These are phyloP conservation scores for Kwoniella shandongensis DNA, from an alignment of 768 basidiomycete species.

Conservation along the genomic window DNA sequence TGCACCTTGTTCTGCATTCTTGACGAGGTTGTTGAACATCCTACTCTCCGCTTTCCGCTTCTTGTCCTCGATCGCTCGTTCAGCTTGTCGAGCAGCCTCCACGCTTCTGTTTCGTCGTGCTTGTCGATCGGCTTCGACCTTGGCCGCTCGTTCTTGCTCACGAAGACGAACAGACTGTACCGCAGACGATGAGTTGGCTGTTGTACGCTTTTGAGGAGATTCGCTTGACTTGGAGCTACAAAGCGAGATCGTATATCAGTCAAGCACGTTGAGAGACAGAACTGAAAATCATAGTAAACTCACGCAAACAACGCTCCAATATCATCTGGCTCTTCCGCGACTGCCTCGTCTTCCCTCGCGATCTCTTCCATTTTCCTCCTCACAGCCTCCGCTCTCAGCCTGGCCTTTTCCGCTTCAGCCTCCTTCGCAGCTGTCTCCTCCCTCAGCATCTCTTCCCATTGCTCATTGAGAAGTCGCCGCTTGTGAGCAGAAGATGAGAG, in stretches of 20 bases:
- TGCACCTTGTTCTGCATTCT: neutral
- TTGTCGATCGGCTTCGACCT: neutral
- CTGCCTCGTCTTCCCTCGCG: neutral
- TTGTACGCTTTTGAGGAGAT: neutral
- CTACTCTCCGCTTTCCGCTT: neutral
- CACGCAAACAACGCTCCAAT: slow-evolving; percentile 11
- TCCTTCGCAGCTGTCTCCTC: neutral
- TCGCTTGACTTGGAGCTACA: neutral
- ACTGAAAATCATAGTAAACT: neutral
- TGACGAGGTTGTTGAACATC: slow-evolving; percentile 5
- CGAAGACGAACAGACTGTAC: slow-evolving; percentile 5
- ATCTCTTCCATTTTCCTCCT: neutral
- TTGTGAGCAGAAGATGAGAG: neutral
- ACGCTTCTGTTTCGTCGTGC: slow-evolving; percentile 6
- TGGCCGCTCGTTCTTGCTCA: neutral
- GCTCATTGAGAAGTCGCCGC: neutral
- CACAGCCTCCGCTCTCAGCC: slow-evolving; percentile 5
- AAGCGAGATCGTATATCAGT: neutral
- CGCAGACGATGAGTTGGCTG: slow-evolving; percentile 2
- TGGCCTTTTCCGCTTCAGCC: slow-evolving; percentile 7
- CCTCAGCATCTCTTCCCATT: slow-evolving; percentile 3
- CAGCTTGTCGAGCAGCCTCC: slow-evolving; percentile 1
- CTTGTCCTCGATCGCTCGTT: neutral
- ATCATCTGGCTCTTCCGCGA: slow-evolving; percentile 5
- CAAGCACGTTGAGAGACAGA: neutral